Base-by-base conservation (phyloP, 352 stramenopile species). In the Phytophthora palmivora region DNA sequence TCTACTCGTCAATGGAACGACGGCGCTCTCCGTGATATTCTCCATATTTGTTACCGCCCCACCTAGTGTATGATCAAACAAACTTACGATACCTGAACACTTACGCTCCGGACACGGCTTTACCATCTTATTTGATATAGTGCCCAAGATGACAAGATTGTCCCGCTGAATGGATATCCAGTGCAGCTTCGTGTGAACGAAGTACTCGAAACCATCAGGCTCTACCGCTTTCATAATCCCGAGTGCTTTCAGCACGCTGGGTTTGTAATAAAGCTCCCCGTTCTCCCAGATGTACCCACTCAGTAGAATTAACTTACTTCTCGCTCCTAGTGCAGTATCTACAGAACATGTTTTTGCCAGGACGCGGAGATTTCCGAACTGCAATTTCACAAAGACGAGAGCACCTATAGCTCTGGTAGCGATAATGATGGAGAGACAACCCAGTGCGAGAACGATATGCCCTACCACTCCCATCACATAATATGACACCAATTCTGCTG, bases 251-350 rank as follows among this genome's bases (percentile, higher is more conserved):
- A 71, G 14, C 6, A 48, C 37, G 10, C 60, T 54, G 12, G 54
- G 37, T 15, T 39, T 56, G 33, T 71, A 74, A 26, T 52, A 67
- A n/a, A 71, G 42, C 19, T 63, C 51, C 2, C 30, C 43, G 14
- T 52, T 52, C 16, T 68, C 53, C 47, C 32, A 66, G 8, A 50
- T 6, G 24, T 74, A 74, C 10, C 59, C 60, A 19, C 28, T 58
- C 22, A 74, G 22, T 26, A 67, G 41, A 21, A 67, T 58, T 38
- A 71, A n/a, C 21, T 74, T 74, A 32, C 43, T 58, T 26, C 60
- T 54, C 12, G 46, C 37, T 3, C 61, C 49, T 4, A 74, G 14
- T 22, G 28, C 55, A 46, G 41, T 18, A 21, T 74, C 54, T 19
- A 74, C 66, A 6, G 47, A 67, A 16, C 61, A 71, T 0, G 38